Percentiles rank a stretch among this genome's conserved stretches.
Evolutionary conservation across 129 eudicot species (phyloP).

Genomic region (Artemisia tridentata): DNA sequence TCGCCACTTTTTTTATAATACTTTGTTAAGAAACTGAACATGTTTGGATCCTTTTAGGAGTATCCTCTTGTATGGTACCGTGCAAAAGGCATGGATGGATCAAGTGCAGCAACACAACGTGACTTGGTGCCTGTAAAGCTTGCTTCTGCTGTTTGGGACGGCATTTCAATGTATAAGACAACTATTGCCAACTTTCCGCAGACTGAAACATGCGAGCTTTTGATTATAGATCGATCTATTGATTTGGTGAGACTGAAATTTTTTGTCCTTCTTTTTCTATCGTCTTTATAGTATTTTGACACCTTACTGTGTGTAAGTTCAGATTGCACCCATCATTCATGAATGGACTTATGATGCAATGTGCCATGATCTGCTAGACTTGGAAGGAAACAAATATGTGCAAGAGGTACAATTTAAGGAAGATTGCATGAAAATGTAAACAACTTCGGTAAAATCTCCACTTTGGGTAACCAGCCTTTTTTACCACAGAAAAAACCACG

Average conservation of each 20-base stretch:
- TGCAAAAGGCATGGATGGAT: slow-evolving; percentile 56
- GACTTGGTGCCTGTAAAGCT: slow-evolving; percentile 73
- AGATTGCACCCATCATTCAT: slow-evolving; percentile 96
- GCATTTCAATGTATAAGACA: slow-evolving; percentile 58
- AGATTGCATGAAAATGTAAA: background rate
- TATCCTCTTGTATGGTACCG: slow-evolving; percentile 76
- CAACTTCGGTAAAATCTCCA: background rate
- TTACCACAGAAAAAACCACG: too few relatives aligned
- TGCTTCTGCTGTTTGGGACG: slow-evolving; percentile 77
- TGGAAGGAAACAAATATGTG: slow-evolving; percentile 88
- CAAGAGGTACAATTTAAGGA: slow-evolving; percentile 54
- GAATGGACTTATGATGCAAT: slow-evolving; percentile 99
- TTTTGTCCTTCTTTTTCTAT: background rate
- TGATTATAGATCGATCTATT: slow-evolving; percentile 80
- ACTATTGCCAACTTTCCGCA: slow-evolving; percentile 75
- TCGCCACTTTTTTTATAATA: background rate
- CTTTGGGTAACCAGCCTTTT: too few relatives aligned
- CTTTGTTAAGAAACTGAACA: slow-evolving; percentile 11
- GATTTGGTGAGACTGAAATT: slow-evolving; percentile 54
- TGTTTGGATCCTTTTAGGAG: slow-evolving; percentile 45
- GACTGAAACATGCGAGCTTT: slow-evolving; percentile 80
- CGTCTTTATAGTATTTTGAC: slow-evolving; percentile 1
- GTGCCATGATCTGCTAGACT: slow-evolving; percentile 85
- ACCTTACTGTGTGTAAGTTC: slow-evolving; percentile 13
- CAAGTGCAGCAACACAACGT: slow-evolving; percentile 39